Conservation (phyloP, 768 basidiomycete genomes). For the Megacollybia marginata region DNA sequence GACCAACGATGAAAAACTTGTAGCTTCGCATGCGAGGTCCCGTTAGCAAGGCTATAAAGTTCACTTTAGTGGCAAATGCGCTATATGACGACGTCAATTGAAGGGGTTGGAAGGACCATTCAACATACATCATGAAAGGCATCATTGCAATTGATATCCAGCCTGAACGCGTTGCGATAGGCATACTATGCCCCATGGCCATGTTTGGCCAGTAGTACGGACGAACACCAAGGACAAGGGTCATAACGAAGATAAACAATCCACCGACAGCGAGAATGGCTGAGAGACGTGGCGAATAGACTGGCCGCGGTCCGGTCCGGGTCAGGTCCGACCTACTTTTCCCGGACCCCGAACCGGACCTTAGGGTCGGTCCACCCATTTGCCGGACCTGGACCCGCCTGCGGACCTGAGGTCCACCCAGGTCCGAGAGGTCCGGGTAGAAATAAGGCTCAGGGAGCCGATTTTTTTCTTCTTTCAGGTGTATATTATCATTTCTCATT, state of each 20-base stretch:
- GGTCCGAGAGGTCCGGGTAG: no score
- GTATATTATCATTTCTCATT: no score
- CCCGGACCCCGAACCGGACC: no score
- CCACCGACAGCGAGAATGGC: slow-evolving; percentile 14
- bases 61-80: slow-evolving; percentile 27
- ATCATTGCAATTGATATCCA: slow-evolving; percentile 29
- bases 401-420: no score
- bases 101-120: no score
- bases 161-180: slow-evolving; percentile 21
- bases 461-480: no score
- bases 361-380: no score
- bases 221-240: slow-evolving; percentile 13
- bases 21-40: slow-evolving; percentile 27
- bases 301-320: no score
- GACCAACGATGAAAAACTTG: slow-evolving; percentile 30
- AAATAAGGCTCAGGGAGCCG: no score
- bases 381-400: no score
- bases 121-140: slow-evolving; percentile 25
- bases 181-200: slow-evolving; percentile 23
- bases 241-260: slow-evolving; percentile 18
- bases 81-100: slow-evolving; percentile 3
- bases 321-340: no score
- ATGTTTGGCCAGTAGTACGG: slow-evolving; percentile 21
- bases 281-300: slow-evolving; percentile 21
- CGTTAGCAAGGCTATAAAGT: slow-evolving; percentile 22